phyloP scores from a whole-genome alignment of 805 yeast genomes.

The Yamadazyma laniorum region DNA sequence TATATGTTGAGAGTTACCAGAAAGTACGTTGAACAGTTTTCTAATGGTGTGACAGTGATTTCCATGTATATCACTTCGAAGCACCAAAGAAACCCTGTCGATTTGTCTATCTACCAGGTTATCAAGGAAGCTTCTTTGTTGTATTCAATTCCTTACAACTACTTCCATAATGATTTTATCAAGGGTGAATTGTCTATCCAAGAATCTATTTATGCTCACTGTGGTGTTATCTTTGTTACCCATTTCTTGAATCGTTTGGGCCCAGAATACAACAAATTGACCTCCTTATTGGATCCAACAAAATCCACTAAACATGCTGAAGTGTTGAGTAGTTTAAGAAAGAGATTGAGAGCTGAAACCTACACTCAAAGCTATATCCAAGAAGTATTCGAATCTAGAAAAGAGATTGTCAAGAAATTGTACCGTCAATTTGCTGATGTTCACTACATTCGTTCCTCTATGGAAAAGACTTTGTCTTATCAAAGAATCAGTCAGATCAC shows the following conservation, averaged over 20 bases:
- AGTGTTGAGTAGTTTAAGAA: constrained; percentile 74
- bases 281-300: constrained; percentile 59
- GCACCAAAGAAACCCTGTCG: constrained; percentile 52
- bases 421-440: constrained; percentile 89
- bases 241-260: constrained; percentile 95
- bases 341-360: constrained; percentile 89
- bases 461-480: constrained; percentile 79
- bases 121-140: constrained; percentile 91
- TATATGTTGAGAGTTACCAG: constrained; percentile 82
- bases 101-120: constrained; percentile 81
- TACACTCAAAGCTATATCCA: constrained; percentile 81
- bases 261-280: constrained; percentile 75
- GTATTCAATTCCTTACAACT: constrained; percentile 86
- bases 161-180: constrained; percentile 72
- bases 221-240: constrained; percentile 87
- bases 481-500: constrained; percentile 79
- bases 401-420: constrained; percentile 72
- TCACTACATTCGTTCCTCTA: constrained; percentile 72
- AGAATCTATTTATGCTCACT: constrained; percentile 92
- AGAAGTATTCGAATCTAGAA: constrained; percentile 69
- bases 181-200: constrained; percentile 82
- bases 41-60: constrained; percentile 82
- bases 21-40: constrained; percentile 91
- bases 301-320: constrained; percentile 68
- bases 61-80: constrained; percentile 78